These are phyloP conservation scores for Cyberlindnera xylosilytica DNA, from an alignment of 805 yeast species.

Conservation along the genomic window DNA sequence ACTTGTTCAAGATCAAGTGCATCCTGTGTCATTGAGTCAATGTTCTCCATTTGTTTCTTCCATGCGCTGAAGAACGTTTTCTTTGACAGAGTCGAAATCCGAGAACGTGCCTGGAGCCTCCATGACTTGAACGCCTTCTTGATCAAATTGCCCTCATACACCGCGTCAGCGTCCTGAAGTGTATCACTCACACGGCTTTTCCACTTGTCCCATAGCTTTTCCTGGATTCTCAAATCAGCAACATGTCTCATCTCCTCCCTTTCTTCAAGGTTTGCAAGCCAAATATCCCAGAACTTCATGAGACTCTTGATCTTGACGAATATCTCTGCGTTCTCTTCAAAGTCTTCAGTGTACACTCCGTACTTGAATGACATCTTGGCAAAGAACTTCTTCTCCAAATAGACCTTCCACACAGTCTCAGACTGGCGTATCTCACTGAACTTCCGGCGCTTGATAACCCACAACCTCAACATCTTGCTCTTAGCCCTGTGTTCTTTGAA, in stretches of 20 bases:
- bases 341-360: slow-evolving; percentile 16
- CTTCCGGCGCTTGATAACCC: slow-evolving; percentile 23
- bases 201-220: slow-evolving; percentile 21
- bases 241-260: slow-evolving; percentile 9
- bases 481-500: slow-evolving; percentile 13
- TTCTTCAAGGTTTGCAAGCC: slow-evolving; percentile 19
- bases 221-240: slow-evolving; percentile 12
- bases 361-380: slow-evolving; percentile 13
- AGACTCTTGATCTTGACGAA: slow-evolving; percentile 15
- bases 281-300: slow-evolving; percentile 20
- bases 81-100: not conserved
- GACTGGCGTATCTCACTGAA: slow-evolving; percentile 16
- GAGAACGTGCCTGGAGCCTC: slow-evolving; percentile 7
- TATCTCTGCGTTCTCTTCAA: slow-evolving; percentile 19
- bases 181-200: slow-evolving; percentile 2
- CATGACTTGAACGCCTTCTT: slow-evolving; percentile 10
- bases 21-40: slow-evolving; percentile 7
- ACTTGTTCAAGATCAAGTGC: slow-evolving; percentile 18
- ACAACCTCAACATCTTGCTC: slow-evolving; percentile 11
- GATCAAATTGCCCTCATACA: slow-evolving; percentile 6
- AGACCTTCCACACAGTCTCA: slow-evolving; percentile 17
- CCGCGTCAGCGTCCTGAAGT: slow-evolving; percentile 4
- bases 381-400: slow-evolving; percentile 17
- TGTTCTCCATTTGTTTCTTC: slow-evolving; percentile 1
- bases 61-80: slow-evolving; percentile 11